phyloP scores from a whole-genome alignment of 352 stramenopile genomes.

The Phytophthora ramorum region DNA sequence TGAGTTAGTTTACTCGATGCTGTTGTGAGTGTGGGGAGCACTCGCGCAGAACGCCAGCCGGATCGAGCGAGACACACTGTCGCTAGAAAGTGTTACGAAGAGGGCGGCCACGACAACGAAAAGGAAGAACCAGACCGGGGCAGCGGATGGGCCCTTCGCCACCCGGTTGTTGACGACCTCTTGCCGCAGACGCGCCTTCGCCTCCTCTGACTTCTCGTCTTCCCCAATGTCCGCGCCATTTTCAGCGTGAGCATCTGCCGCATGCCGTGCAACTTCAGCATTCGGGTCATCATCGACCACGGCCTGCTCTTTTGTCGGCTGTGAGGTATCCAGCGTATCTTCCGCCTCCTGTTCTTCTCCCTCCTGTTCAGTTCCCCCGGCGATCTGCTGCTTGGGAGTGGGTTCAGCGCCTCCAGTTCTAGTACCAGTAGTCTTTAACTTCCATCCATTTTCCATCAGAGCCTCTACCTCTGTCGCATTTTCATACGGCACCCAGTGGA shows the following conservation, averaged over 20 bases:
- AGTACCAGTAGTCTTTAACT: constrained; percentile 28
- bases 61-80: constrained; percentile 61
- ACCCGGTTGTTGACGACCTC: constrained; percentile 42
- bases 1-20: constrained; percentile 28
- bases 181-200: constrained; percentile 52
- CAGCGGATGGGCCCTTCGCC: constrained; percentile 35
- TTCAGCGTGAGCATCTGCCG: constrained; percentile 45
- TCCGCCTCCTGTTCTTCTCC: constrained; percentile 8
- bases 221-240: constrained; percentile 52
- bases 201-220: constrained; percentile 36
- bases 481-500: constrained; percentile 77
- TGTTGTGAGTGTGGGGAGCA: constrained; percentile 32
- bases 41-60: constrained; percentile 35
- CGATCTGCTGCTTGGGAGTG: constrained; percentile 29
- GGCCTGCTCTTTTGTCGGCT: constrained; percentile 26
- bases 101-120: constrained; percentile 56
- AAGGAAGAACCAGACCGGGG: constrained; percentile 61
- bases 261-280: constrained; percentile 33
- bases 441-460: constrained; percentile 60
- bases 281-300: constrained; percentile 42
- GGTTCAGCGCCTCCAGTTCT: constrained; percentile 2
- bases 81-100: constrained; percentile 76
- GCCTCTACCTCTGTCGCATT: constrained; percentile 59
- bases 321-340: constrained; percentile 8
- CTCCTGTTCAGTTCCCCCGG: constrained; percentile 17